phyloP scores from a whole-genome alignment of 306 rosid species.

The Prunus mira region DNA sequence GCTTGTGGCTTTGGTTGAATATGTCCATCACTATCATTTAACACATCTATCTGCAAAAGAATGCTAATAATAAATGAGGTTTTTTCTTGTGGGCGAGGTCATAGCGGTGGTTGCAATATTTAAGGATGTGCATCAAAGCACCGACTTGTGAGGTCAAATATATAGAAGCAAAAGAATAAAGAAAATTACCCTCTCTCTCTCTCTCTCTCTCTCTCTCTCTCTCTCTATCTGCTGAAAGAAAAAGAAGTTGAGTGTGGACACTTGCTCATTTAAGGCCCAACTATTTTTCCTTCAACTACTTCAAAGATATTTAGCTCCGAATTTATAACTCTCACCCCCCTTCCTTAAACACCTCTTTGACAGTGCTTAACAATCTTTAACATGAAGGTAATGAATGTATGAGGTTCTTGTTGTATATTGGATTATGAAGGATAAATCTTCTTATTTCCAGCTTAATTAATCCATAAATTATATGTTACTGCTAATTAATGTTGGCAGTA shows the following conservation, averaged over 20 bases:
- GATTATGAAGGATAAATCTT: no score
- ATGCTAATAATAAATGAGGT: not conserved
- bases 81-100: not conserved
- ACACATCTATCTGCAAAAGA: not conserved
- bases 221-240: not conserved
- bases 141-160: not conserved
- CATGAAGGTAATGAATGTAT: not conserved
- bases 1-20: no score
- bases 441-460: not conserved
- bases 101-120: not conserved
- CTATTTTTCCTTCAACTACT: not conserved
- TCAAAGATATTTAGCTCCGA: not conserved
- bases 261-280: constrained; percentile 2
- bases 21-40: not conserved
- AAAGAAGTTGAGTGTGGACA: not conserved
- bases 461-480: not conserved
- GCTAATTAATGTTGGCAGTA: not conserved
- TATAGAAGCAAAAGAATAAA: not conserved
- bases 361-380: not conserved
- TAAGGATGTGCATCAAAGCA: not conserved
- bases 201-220: not conserved
- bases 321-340: not conserved
- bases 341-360: not conserved
- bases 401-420: not conserved
- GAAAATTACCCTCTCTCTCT: no score